Conservation (phyloP, 768 basidiomycete species). For the Lactifluus hygrophoroides region DNA sequence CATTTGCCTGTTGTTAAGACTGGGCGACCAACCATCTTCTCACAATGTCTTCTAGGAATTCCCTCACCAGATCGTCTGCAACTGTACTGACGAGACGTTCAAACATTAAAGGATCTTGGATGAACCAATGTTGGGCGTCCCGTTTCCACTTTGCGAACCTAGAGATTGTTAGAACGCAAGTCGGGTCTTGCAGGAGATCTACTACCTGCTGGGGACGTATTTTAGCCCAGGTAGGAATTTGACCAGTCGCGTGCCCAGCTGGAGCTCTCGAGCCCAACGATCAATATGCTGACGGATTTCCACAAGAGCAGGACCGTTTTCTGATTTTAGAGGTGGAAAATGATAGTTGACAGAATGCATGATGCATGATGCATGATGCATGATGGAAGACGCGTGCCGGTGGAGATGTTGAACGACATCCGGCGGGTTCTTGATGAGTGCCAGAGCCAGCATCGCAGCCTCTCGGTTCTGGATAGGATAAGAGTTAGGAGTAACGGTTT, state of each 20-base stretch:
- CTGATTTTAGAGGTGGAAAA: not conserved
- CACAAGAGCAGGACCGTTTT: not conserved
- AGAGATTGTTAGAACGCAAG: too few species aligned
- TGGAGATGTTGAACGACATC: conserved; percentile 23
- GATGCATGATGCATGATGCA: too few species aligned
- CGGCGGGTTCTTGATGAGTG: conserved; percentile 24
- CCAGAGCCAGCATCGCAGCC: conserved; percentile 26
- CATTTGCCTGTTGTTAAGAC: not conserved
- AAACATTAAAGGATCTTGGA: conserved; percentile 5
- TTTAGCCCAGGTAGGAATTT: not conserved
- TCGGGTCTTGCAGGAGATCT: not conserved
- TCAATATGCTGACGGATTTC: not conserved
- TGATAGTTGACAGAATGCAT: not conserved
- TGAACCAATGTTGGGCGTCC: conserved; percentile 2
- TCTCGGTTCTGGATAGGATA: conserved; percentile 27
- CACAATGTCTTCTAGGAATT: not conserved
- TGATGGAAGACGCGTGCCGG: too few species aligned
- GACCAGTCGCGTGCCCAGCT: not conserved
- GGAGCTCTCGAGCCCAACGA: not conserved
- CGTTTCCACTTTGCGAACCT: conserved; percentile 15
- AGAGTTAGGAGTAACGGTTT: conserved; percentile 22
- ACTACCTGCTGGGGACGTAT: not conserved
- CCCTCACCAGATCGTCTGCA: not conserved
- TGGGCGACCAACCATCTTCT: not conserved
- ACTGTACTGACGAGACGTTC: conserved; percentile 1